Percentiles rank a stretch among this genome's conserved stretches.
Conservation (phyloP, 768 basidiomycete species). For the Mycena filopes region DNA sequence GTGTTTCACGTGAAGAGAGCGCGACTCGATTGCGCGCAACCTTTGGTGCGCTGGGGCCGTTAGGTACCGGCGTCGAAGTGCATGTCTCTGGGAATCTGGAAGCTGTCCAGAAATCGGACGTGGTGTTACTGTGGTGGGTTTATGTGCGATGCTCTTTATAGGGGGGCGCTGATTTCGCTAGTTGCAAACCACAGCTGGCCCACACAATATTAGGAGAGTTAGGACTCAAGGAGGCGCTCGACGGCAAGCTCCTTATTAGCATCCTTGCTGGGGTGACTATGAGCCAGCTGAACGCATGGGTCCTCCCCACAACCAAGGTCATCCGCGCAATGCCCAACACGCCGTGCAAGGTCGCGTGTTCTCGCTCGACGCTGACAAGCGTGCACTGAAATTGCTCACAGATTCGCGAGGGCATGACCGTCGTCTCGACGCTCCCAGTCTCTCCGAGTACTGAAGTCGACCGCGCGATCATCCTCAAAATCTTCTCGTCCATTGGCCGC, state of each 20-base stretch:
- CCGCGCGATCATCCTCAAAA: conserved; percentile 82
- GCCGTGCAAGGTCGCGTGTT: conserved; percentile 81
- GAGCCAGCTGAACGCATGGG: conserved; percentile 79
- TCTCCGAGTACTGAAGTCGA: conserved; percentile 66
- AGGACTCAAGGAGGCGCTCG: conserved; percentile 86
- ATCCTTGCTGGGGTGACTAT: conserved; percentile 98
- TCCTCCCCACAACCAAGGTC: conserved; percentile 80
- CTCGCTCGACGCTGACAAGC: not conserved
- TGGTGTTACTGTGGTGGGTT: conserved; percentile 87
- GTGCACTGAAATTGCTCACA: conserved; percentile 41
- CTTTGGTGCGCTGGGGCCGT: conserved; percentile 67
- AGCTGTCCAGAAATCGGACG: conserved; percentile 80
- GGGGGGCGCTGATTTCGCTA: conserved; percentile 42
- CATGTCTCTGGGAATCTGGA: conserved; percentile 74
- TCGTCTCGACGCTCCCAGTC: conserved; percentile 78
- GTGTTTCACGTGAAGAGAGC: conserved; percentile 83
- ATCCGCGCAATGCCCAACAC: conserved; percentile 99
- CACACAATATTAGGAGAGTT: conserved; percentile 73
- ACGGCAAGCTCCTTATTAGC: conserved; percentile 93
- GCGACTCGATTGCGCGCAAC: conserved; percentile 70
- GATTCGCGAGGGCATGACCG: conserved; percentile 99
- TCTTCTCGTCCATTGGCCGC: conserved; percentile 97
- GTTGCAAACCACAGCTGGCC: conserved; percentile 95
- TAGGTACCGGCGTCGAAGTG: conserved; percentile 78
- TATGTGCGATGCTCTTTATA: not conserved